Base-by-base conservation (phyloP, 169 alveolate species). In the Babesia bigemina region DNA sequence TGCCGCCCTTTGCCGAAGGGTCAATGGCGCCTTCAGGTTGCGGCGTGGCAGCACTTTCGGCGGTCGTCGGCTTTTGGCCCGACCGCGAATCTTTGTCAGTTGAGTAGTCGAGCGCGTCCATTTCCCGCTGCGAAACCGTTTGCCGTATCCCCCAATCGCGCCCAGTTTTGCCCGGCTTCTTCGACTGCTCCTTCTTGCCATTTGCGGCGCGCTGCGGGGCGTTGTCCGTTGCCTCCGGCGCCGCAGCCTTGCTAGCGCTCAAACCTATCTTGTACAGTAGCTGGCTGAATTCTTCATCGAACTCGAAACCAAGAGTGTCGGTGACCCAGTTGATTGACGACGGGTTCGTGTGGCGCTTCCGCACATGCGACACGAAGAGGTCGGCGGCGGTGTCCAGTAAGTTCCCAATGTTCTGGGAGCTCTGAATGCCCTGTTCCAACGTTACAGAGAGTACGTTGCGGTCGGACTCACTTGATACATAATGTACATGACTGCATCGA, bases 41-140 rank as follows among this genome's bases (percentile, higher is more conserved):
- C 3, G 44, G 21, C 4, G n/a, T 33, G 22, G 22, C 48, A 33
- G 14, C 21, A 42, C 47, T 58, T 12, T 26, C 56, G 33, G 36
- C 57, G 67, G 45, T 44, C 26, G 71, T 3, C 36, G 50, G 19
- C 42, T 50, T 42, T 2, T 14, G 17, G n/a, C 52, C 19, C 36
- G 22, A 21, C 17, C 44, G 22, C 29, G 56, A 11, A 14, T 72
- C 79, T 28, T 62, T 63, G 48, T 81, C 73, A 33, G 61, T 72
- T 4, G 90, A 83, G 50, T 39, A 83, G 29, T 83, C 90, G 44
- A 83, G 55, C 47, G 52, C 90, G 48, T 83, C 90, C 71, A 83
- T 75, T 14, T 83, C 90, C 45, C 55, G 39, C 50, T 75, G 47
- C 19, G 90, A 60, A 1, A 83, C 86, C 16, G 49, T 56, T 21